These are phyloP conservation scores for Oryza nivara DNA, from an alignment of 176 grass and related monocot genomes.

Conservation along the genomic window DNA sequence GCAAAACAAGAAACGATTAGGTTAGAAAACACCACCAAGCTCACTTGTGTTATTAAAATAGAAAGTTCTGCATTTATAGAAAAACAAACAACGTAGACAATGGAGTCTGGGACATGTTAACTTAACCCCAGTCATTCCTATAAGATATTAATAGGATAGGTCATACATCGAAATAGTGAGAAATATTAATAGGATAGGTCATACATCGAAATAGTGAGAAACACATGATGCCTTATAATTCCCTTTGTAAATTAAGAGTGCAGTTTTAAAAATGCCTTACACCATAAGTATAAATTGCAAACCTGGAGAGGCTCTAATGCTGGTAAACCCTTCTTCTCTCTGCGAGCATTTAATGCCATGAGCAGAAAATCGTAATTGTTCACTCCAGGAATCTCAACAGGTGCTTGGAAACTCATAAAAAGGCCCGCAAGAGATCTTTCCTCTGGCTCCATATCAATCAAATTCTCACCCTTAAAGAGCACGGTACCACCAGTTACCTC, in stretches of 20 bases:
- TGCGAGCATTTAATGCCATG: conserved; percentile 86
- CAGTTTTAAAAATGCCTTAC: neutral
- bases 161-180: neutral
- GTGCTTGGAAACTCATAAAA: conserved; percentile 93
- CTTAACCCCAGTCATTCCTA: neutral
- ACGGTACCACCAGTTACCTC: conserved; percentile 84
- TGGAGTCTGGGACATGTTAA: neutral
- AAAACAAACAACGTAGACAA: neutral
- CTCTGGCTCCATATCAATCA: conserved; percentile 90
- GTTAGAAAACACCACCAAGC: neutral
- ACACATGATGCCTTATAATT: conserved; percentile 9
- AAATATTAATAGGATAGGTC: neutral
- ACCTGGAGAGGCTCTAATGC: conserved; percentile 81
- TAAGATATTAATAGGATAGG: neutral
- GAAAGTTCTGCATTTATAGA: neutral
- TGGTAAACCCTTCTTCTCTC: conserved; percentile 70
- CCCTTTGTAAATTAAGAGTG: neutral
- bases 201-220: neutral
- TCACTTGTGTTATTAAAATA: neutral
- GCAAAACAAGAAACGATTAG: neutral
- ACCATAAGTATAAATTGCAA: conserved; percentile 23
- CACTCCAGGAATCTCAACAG: conserved; percentile 91
- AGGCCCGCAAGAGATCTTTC: conserved; percentile 92
- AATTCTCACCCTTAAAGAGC: conserved; percentile 84
- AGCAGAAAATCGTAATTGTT: conserved; percentile 96